Evolutionary conservation across 2,329 filamentous ascomycete species (phyloP).

Genomic region (Polychaeton citri): DNA sequence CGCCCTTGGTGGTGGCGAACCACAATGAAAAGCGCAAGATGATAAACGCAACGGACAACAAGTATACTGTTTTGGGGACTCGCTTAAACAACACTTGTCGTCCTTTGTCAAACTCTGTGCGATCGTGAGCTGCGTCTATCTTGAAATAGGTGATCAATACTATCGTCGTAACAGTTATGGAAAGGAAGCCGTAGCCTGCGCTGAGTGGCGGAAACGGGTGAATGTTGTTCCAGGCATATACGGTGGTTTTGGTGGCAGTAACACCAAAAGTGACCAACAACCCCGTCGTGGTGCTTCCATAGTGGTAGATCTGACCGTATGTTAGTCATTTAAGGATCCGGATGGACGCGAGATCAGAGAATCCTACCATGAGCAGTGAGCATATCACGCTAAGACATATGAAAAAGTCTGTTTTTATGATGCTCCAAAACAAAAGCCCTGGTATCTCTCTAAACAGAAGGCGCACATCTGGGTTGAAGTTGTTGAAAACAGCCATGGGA

Average conservation of each 20-base stretch:
- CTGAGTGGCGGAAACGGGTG: conserved; percentile 17
- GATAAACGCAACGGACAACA: conserved; percentile 28
- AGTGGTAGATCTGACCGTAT: conserved; percentile 24
- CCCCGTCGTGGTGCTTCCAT: conserved; percentile 26
- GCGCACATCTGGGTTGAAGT: conserved; percentile 20
- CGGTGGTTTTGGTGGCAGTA: conserved; percentile 20
- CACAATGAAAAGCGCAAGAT: conserved; percentile 28
- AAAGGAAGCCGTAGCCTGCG: conserved; percentile 10
- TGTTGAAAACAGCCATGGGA: conserved; percentile 20
- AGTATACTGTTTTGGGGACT: conserved; percentile 20
- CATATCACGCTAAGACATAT: conserved; percentile 14
- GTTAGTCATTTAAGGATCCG: neutral
- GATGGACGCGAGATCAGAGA: neutral
- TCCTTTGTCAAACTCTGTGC: neutral
- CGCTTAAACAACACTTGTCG: conserved; percentile 3
- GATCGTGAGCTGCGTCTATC: conserved; percentile 7
- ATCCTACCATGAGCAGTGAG: conserved; percentile 17
- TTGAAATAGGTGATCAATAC: conserved; percentile 19
- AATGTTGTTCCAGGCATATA: conserved; percentile 20
- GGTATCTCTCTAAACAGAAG: conserved; percentile 12
- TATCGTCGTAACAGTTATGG: conserved; percentile 12
- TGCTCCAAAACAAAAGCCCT: conserved; percentile 24
- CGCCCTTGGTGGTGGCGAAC: conserved; percentile 25
- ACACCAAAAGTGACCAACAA: conserved; percentile 25
- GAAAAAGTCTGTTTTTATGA: conserved; percentile 15